A percentile compares a stretch with the other conserved stretches of the same genome.
Conservation (phyloP, 441 rosid genomes). For the Populus trichocarpa region DNA sequence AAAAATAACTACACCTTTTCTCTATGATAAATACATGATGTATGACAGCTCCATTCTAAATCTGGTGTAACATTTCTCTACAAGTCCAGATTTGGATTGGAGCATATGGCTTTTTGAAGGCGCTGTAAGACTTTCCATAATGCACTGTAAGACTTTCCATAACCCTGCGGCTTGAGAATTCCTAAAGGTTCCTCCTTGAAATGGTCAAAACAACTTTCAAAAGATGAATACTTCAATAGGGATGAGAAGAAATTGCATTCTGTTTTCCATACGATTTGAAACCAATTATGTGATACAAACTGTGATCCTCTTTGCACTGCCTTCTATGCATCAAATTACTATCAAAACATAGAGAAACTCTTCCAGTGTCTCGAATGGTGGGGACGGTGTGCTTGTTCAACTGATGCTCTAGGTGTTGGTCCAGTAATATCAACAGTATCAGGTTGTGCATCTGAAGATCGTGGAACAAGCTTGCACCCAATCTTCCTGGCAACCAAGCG, state of each 20-base stretch:
- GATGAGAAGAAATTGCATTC: background rate
- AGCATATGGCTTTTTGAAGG: slow-evolving; percentile 10
- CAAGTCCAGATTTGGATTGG: slow-evolving; percentile 24
- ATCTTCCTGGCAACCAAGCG: slow-evolving; percentile 51
- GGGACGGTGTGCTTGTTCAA: slow-evolving; percentile 49
- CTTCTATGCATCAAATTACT: background rate
- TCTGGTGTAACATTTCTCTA: slow-evolving; percentile 17
- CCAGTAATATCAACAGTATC: slow-evolving; percentile 35
- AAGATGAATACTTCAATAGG: background rate
- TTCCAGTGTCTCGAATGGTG: slow-evolving; percentile 68
- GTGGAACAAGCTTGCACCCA: slow-evolving; percentile 68
- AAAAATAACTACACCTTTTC: background rate
- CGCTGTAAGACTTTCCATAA: background rate
- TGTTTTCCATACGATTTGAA: background rate
- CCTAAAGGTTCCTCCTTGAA: background rate
- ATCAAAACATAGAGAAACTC: slow-evolving; percentile 72
- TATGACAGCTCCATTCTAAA: slow-evolving; percentile 30
- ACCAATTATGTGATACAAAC: background rate
- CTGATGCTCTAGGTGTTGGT: slow-evolving; percentile 50
- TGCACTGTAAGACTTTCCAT: background rate
- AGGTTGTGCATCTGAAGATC: slow-evolving; percentile 54
- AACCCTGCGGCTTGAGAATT: background rate
- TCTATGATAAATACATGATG: slow-evolving; percentile 6
- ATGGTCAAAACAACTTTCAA: background rate
- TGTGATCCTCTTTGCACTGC: background rate